Conservation (phyloP, 345 rosid genomes). For the Dipteronia dyeriana region DNA sequence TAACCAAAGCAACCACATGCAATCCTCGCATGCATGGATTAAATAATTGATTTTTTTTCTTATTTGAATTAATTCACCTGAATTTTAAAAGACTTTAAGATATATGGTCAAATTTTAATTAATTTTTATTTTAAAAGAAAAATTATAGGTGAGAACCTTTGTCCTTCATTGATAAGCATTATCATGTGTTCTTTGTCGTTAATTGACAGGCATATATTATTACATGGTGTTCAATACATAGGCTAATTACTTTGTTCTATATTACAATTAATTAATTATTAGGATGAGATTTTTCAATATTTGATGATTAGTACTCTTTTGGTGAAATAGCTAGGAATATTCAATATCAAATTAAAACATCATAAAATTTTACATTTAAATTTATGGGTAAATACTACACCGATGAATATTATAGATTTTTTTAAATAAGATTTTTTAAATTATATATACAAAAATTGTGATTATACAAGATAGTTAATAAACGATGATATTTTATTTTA, state of each 20-base stretch:
- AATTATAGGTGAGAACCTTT: neutral
- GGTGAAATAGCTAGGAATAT: too few relatives aligned
- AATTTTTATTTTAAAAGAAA: neutral
- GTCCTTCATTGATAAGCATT: neutral
- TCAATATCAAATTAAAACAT: too few relatives aligned
- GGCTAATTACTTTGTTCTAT: neutral
- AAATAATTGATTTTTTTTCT: neutral
- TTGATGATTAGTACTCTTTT: too few relatives aligned
- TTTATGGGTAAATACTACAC: too few relatives aligned
- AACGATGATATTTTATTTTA: too few relatives aligned
- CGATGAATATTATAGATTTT: too few relatives aligned
- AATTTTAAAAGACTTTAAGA: neutral
- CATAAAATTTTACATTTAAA: too few relatives aligned
- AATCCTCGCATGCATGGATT: slow-evolving; percentile 3
- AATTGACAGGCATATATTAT: neutral
- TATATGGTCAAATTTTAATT: neutral
- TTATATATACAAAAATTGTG: too few relatives aligned
- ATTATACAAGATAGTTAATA: too few relatives aligned
- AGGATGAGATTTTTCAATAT: neutral
- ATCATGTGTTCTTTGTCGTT: neutral
- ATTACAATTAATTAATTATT: neutral
- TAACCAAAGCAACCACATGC: slow-evolving; percentile 7
- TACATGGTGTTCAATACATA: neutral
- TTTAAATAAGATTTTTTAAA: too few relatives aligned
- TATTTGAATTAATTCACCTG: neutral